phyloP scores from a whole-genome alignment of 768 basidiomycete genomes.

The Harrya chromipes region DNA sequence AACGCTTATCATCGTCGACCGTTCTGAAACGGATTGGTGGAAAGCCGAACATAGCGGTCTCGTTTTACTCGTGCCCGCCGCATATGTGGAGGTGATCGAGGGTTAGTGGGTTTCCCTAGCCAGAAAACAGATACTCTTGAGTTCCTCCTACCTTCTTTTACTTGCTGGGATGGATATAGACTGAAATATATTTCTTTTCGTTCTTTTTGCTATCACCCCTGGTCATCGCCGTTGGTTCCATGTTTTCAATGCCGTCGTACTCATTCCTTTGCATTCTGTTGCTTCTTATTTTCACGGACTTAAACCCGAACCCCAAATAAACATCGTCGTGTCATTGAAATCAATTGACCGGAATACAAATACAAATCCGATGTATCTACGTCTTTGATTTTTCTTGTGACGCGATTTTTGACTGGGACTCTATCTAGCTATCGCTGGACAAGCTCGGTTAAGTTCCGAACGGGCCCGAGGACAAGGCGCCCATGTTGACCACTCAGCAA shows the following conservation, averaged over 20 bases:
- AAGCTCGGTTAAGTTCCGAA: background rate
- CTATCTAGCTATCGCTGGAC: background rate
- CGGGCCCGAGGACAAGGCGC: background rate
- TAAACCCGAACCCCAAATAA: slow-evolving; percentile 6
- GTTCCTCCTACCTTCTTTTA: slow-evolving; percentile 49
- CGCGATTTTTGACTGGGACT: slow-evolving; percentile 8
- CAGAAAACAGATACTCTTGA: slow-evolving; percentile 34
- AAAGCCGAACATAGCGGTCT: slow-evolving; percentile 86
- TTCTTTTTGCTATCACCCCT: slow-evolving; percentile 38
- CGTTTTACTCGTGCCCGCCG: slow-evolving; percentile 88
- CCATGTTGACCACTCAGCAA: background rate
- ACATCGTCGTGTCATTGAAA: slow-evolving; percentile 5
- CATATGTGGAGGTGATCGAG: slow-evolving; percentile 81
- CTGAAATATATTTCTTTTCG: slow-evolving; percentile 70
- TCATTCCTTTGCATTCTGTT: slow-evolving; percentile 1
- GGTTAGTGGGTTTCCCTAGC: slow-evolving; percentile 73
- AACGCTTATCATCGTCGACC: slow-evolving; percentile 73
- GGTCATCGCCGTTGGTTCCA: slow-evolving; percentile 11
- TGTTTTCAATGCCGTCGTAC: slow-evolving; percentile 11
- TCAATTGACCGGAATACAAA: slow-evolving; percentile 4
- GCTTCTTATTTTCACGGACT: background rate
- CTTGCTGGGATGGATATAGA: slow-evolving; percentile 53
- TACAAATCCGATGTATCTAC: slow-evolving; percentile 13
- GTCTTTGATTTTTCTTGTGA: slow-evolving; percentile 4
- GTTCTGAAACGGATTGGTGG: slow-evolving; percentile 89